Evolutionary conservation across 2,329 filamentous ascomycete genomes (phyloP).

Genomic region (Sarocladium kiliense): DNA sequence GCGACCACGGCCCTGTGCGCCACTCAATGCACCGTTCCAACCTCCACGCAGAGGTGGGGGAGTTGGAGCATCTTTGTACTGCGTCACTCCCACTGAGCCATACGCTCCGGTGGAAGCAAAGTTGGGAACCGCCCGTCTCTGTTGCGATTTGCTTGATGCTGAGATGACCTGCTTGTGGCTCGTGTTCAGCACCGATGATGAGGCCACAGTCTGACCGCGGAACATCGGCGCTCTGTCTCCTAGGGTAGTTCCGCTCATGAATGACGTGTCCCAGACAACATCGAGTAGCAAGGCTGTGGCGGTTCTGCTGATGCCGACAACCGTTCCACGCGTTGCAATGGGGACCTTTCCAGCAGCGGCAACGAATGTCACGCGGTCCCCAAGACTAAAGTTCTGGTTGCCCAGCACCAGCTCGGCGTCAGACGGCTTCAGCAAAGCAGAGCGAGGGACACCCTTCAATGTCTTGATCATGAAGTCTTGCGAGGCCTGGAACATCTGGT

Average conservation of each 20-base stretch:
- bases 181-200: conserved; percentile 84
- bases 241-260: conserved; percentile 95
- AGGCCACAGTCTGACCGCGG: conserved; percentile 85
- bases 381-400: conserved; percentile 76
- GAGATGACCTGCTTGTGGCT: conserved; percentile 76
- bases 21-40: conserved; percentile 53
- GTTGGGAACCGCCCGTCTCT: conserved; percentile 44
- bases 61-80: conserved; percentile 53
- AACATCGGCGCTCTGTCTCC: conserved; percentile 88
- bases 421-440: conserved; percentile 83
- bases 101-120: conserved; percentile 50
- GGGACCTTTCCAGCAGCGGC: conserved; percentile 92
- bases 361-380: conserved; percentile 89
- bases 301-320: conserved; percentile 90
- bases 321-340: conserved; percentile 84
- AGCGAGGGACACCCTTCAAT: conserved; percentile 76
- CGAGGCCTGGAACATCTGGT: conserved; percentile 50
- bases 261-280: conserved; percentile 87
- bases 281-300: conserved; percentile 78
- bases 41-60: conserved; percentile 50
- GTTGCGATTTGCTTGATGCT: conserved; percentile 46
- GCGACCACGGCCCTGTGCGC: conserved; percentile 33
- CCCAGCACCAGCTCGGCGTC: conserved; percentile 92
- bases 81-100: conserved; percentile 53
- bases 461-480: conserved; percentile 58